phyloP scores from a whole-genome alignment of 2,329 filamentous ascomycete species.

The Phoma herbarum region DNA sequence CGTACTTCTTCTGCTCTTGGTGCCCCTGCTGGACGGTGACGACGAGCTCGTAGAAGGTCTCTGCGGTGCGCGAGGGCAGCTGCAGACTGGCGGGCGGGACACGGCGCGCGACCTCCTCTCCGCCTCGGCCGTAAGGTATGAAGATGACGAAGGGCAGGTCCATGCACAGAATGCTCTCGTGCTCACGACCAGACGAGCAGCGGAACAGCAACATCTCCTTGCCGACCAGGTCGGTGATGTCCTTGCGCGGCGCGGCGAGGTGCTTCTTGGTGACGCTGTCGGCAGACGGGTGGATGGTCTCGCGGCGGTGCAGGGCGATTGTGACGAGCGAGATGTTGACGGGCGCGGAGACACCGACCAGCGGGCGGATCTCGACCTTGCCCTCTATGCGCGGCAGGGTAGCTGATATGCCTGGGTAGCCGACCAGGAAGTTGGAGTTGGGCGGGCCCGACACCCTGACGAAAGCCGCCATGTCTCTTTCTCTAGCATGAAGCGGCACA shows the following conservation, averaged over 20 bases:
- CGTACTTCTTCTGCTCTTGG: slow-evolving; percentile 85
- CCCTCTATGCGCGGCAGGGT: slow-evolving; percentile 97
- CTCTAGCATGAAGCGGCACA: slow-evolving; percentile 42
- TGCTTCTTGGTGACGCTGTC: slow-evolving; percentile 94
- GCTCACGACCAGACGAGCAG: slow-evolving; percentile 82
- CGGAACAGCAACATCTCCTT: slow-evolving; percentile 94
- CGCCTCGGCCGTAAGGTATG: slow-evolving; percentile 91
- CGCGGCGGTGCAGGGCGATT: slow-evolving; percentile 90
- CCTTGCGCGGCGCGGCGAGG: slow-evolving; percentile 86
- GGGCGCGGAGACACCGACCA: slow-evolving; percentile 83
- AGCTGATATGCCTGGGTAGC: slow-evolving; percentile 97
- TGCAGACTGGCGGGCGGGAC: slow-evolving; percentile 93
- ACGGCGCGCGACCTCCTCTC: slow-evolving; percentile 86
- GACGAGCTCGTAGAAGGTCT: slow-evolving; percentile 96
- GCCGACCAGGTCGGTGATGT: slow-evolving; percentile 90
- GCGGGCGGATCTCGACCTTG: slow-evolving; percentile 94
- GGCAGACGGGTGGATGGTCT: slow-evolving; percentile 95
- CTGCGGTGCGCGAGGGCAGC: slow-evolving; percentile 89
- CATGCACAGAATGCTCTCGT: slow-evolving; percentile 92
- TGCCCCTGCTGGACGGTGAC: slow-evolving; percentile 94
- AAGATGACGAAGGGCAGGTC: slow-evolving; percentile 97
- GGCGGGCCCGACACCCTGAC: slow-evolving; percentile 97
- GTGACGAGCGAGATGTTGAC: slow-evolving; percentile 92
- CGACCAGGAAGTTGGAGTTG: slow-evolving; percentile 95
- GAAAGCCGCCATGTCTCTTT: slow-evolving; percentile 67